These are phyloP conservation scores for Hypoxylon sp. DNA, from an alignment of 2,329 filamentous ascomycete species.

Conservation along the genomic window DNA sequence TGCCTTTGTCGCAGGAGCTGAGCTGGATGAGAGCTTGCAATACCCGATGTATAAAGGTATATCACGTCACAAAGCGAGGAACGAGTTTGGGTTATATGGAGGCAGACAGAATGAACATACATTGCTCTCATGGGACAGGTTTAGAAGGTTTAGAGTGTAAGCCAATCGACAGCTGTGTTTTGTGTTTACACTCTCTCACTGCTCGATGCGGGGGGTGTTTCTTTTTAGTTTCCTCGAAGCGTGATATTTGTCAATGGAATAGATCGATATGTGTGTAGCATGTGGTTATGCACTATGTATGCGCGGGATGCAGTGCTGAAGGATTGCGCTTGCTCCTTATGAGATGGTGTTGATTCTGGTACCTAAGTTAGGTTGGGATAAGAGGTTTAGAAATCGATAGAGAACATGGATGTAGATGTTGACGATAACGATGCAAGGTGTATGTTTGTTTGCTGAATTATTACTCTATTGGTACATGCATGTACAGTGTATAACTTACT, in stretches of 20 bases:
- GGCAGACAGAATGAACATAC: slow-evolving; percentile 28
- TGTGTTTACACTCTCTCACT: slow-evolving; percentile 28
- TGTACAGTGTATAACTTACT: not conserved
- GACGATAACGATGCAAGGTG: slow-evolving; percentile 33
- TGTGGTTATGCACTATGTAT: not conserved
- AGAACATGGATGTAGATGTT: slow-evolving; percentile 8
- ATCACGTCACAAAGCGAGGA: not conserved
- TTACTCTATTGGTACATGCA: slow-evolving; percentile 17
- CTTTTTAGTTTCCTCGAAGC: not conserved
- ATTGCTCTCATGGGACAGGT: slow-evolving; percentile 35
- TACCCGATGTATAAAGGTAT: slow-evolving; percentile 1
- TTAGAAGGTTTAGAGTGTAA: slow-evolving; percentile 5
- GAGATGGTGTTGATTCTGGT: not conserved
- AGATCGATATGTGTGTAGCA: not conserved
- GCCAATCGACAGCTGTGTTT: not conserved
- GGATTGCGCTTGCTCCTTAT: slow-evolving; percentile 5
- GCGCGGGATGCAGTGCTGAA: not conserved
- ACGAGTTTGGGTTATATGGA: not conserved
- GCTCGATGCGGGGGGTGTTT: slow-evolving; percentile 19
- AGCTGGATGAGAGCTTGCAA: not conserved
- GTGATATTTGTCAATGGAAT: slow-evolving; percentile 22
- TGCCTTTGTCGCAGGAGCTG: not conserved
- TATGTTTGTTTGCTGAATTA: slow-evolving; percentile 30
- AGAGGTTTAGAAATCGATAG: slow-evolving; percentile 3
- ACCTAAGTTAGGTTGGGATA: not conserved